Conservation (phyloP, 129 eudicot species). For the Tagetes erecta region DNA sequence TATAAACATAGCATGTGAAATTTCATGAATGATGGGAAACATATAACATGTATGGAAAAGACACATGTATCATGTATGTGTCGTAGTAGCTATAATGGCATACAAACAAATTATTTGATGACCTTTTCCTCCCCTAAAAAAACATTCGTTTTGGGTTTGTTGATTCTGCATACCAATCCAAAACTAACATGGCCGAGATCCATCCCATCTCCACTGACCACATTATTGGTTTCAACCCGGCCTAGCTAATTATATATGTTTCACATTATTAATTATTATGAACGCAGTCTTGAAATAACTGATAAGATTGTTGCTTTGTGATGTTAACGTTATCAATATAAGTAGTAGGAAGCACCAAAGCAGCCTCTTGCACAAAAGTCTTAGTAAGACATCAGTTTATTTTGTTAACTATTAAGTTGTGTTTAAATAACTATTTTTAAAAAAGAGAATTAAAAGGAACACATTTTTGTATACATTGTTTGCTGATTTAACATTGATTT, state of each 20-base stretch:
- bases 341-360: too few species aligned
- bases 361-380: too few species aligned
- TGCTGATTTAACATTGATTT: too few species aligned
- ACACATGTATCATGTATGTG: not conserved
- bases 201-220: not conserved
- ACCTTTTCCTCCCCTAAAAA: not conserved
- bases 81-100: slow-evolving; percentile 6
- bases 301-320: too few species aligned
- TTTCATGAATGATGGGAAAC: slow-evolving; percentile 21
- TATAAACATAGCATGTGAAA: slow-evolving; percentile 21
- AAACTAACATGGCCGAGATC: slow-evolving; percentile 8
- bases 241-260: not conserved
- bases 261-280: too few species aligned
- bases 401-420: too few species aligned
- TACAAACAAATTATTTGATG: slow-evolving; percentile 32
- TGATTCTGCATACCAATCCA: not conserved
- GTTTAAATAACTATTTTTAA: too few species aligned
- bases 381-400: too few species aligned
- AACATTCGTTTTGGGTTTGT: not conserved
- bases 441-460: too few species aligned
- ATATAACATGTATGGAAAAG: slow-evolving; percentile 19
- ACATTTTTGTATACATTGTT: too few species aligned
- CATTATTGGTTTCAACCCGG: slow-evolving; percentile 25
- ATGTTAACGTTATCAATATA: too few species aligned
- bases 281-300: too few species aligned